A percentile compares a stretch with the other conserved stretches of the same genome.
These are phyloP conservation scores for Sporormia fimetaria DNA, from an alignment of 495 filamentous ascomycete genomes.

Conservation along the genomic window DNA sequence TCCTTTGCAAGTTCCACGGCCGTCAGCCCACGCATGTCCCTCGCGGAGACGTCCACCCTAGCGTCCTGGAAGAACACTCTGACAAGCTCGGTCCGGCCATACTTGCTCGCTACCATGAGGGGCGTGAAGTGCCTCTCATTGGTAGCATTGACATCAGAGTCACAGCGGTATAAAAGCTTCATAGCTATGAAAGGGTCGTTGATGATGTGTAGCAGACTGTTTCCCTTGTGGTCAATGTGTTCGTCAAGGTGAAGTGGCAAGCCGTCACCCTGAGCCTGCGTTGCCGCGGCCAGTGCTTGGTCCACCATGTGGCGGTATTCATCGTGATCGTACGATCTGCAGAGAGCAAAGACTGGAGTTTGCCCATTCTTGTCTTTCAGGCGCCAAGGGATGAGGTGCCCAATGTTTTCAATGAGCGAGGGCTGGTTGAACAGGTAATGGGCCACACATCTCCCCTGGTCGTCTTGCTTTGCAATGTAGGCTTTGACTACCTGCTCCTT, in stretches of 20 bases:
- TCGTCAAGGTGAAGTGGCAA: conserved; percentile 79
- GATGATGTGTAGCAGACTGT: conserved; percentile 85
- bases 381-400: conserved; percentile 71
- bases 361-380: conserved; percentile 91
- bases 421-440: conserved; percentile 97
- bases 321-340: conserved; percentile 87
- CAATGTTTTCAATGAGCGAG: conserved; percentile 60
- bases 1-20: conserved; percentile 97
- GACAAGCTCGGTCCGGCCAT: conserved; percentile 87
- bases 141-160: conserved; percentile 86
- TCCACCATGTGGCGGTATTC: conserved; percentile 80
- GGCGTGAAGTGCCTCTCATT: conserved; percentile 95
- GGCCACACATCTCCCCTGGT: conserved; percentile 72
- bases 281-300: conserved; percentile 62
- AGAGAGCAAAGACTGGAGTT: conserved; percentile 89
- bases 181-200: conserved; percentile 69
- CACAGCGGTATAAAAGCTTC: conserved; percentile 67
- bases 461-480: conserved; percentile 69
- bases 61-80: conserved; percentile 76
- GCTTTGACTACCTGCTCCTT: conserved; percentile 42
- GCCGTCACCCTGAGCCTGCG: conserved; percentile 60
- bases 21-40: conserved; percentile 80
- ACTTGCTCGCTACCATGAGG: conserved; percentile 99
- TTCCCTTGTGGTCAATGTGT: conserved; percentile 86
- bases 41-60: conserved; percentile 72